A percentile compares a stretch with the other conserved stretches of the same genome.
Evolutionary conservation across 2,329 filamentous ascomycete genomes (phyloP).

Genomic region (Fusarium mundagurra): DNA sequence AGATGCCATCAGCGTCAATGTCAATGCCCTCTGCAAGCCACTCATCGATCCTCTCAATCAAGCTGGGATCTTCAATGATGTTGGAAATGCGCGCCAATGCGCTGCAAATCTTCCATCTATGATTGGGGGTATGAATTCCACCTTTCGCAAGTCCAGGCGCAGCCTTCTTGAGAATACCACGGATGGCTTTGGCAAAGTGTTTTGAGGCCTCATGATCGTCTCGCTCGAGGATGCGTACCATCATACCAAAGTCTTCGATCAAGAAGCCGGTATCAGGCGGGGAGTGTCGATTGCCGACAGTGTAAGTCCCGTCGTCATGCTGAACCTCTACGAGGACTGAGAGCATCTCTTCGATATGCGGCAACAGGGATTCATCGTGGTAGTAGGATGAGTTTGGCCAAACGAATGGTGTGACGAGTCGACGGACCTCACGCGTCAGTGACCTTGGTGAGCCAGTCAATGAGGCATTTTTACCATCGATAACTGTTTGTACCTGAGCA

Average conservation of each 20-base stretch:
- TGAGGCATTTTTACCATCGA: neutral
- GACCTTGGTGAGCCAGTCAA: slow-evolving; percentile 7
- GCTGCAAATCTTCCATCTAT: slow-evolving; percentile 22
- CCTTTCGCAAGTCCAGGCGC: slow-evolving; percentile 8
- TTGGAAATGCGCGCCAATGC: slow-evolving; percentile 10
- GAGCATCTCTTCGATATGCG: slow-evolving; percentile 10
- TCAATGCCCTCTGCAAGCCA: slow-evolving; percentile 20
- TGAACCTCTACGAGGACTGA: neutral
- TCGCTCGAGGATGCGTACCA: slow-evolving; percentile 12
- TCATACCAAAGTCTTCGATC: slow-evolving; percentile 17
- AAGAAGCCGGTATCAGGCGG: slow-evolving; percentile 16
- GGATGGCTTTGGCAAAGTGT: neutral
- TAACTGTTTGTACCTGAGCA: neutral
- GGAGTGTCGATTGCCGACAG: slow-evolving; percentile 14
- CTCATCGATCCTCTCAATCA: slow-evolving; percentile 4
- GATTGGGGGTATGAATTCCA: slow-evolving; percentile 9
- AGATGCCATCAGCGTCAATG: slow-evolving; percentile 16
- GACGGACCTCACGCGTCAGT: slow-evolving; percentile 5
- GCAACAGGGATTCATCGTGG: slow-evolving; percentile 5
- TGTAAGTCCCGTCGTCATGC: slow-evolving; percentile 9
- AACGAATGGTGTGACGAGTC: slow-evolving; percentile 2
- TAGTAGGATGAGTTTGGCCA: slow-evolving; percentile 12
- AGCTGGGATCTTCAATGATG: neutral
- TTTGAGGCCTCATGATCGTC: slow-evolving; percentile 2
- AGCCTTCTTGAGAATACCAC: slow-evolving; percentile 10